Base-by-base conservation (phyloP, 2,329 filamentous ascomycete genomes). In the Aspergillus pseudoterreus region DNA sequence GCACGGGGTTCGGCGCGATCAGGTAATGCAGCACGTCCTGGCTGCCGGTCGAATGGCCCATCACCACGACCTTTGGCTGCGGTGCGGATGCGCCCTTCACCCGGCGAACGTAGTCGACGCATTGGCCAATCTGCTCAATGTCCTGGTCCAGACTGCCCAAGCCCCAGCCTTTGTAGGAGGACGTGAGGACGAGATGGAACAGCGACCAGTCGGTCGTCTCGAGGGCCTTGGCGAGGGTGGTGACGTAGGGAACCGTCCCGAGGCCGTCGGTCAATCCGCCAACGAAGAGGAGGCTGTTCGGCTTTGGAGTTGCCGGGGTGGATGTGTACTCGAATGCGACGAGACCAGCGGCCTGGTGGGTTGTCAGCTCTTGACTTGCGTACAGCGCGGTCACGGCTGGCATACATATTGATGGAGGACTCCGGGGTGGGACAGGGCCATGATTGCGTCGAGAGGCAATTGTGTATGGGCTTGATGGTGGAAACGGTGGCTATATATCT, bases 11-110 rank as follows among this genome's bases (percentile, higher is more conserved):
- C 2, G 70, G 64, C 4, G 71, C 65, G 53, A 72, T 68, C 1
- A 86, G 64, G 57, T 88, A 88, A 59, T 86, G 81, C 71, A 88
- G 78, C 11, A 83, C 76, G 63, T 87, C 85, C 66, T 88, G 85
- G 59, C 82, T 86, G 0, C 85, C 85, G 0, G 85, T 88, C 2
- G 81, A 85, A 59, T 87, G 84, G 2, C 85, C 85, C 81, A 88
- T 84, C 12, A 88, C 66, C 22, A 86, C 81, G n/a, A 88, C 67
- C 49, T 82, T 84, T 1, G 22, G 73, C 75, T 4, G 74, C 22
- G 22, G 22, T 2, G 22, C 6, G 22, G 22, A 22, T 24, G 36
- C 10, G 2, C 59, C 52, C 49, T 73, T 73, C 42, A 68, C 62
- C 0, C 61, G 51, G 11, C 69, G 71, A 54, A 84, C 76, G 56